A percentile compares a stretch with the other conserved stretches of the same genome.
Conservation (phyloP, 371 early-diverging fungal species). For the Circinella umbellata region DNA sequence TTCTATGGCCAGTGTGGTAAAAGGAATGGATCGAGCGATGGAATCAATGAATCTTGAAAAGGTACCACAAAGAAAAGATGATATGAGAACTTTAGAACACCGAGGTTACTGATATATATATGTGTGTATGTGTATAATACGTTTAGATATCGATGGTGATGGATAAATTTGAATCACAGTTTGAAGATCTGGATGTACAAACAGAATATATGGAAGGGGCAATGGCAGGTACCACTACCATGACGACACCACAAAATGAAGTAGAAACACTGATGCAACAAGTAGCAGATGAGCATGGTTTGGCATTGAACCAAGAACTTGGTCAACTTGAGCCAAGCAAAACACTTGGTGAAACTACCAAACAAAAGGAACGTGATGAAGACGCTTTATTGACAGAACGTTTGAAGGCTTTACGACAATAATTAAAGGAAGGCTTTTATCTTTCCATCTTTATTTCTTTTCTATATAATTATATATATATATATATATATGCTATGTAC, state of each 20-base stretch:
- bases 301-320: conserved; percentile 77
- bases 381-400: conserved; percentile 40
- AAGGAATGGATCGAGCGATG: conserved; percentile 93
- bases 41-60: conserved; percentile 91
- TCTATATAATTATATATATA: not conserved
- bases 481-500: no score
- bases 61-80: conserved; percentile 37
- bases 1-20: conserved; percentile 87
- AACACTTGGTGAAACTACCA: conserved; percentile 21
- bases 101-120: no score
- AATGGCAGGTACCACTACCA: conserved; percentile 85
- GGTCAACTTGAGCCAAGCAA: conserved; percentile 53
- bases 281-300: conserved; percentile 93
- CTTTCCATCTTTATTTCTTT: not conserved
- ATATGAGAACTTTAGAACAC: not conserved
- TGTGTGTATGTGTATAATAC: not conserved
- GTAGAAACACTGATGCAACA: conserved; percentile 93
- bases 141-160: conserved; percentile 85
- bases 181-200: conserved; percentile 94
- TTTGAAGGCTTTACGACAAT: conserved; percentile 38
- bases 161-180: conserved; percentile 94
- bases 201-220: conserved; percentile 91
- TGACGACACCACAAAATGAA: conserved; percentile 89
- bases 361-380: conserved; percentile 39
- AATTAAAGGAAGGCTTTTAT: not conserved